phyloP scores from a whole-genome alignment of 208 protist species.

The Ichthyophonus hoferi region DNA sequence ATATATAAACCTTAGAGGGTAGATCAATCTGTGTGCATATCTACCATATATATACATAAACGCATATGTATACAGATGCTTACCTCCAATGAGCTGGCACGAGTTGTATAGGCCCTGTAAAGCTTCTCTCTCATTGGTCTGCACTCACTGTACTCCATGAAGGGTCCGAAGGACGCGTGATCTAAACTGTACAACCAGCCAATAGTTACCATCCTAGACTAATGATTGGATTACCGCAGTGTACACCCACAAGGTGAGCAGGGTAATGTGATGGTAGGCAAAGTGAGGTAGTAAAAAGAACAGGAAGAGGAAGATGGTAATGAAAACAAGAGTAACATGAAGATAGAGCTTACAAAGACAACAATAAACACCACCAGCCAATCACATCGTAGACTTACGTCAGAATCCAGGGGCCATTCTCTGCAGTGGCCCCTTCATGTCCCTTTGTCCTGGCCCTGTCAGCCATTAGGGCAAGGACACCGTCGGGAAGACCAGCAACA shows the following conservation, averaged over 20 bases:
- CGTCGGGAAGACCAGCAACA: background rate
- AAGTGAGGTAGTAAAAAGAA: too few species aligned
- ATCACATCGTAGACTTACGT: background rate
- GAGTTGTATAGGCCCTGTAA: background rate
- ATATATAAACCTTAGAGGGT: background rate
- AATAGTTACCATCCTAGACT: background rate
- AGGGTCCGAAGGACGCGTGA: background rate
- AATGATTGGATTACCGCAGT: too few species aligned
- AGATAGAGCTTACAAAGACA: too few species aligned
- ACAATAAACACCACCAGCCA: too few species aligned
- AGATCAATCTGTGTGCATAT: background rate
- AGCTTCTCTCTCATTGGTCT: background rate
- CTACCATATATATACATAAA: background rate
- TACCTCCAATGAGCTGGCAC: background rate
- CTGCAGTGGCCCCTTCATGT: background rate
- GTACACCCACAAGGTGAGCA: too few species aligned
- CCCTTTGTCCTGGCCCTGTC: background rate
- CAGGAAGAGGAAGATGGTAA: too few species aligned
- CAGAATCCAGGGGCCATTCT: background rate
- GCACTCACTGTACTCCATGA: background rate
- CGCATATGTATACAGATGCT: background rate
- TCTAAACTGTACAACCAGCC: constrained; percentile 3
- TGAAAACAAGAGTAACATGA: too few species aligned
- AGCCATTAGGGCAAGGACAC: background rate
- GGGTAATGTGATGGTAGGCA: too few species aligned